phyloP scores from a whole-genome alignment of 768 basidiomycete genomes.

The Boletus patriciae region DNA sequence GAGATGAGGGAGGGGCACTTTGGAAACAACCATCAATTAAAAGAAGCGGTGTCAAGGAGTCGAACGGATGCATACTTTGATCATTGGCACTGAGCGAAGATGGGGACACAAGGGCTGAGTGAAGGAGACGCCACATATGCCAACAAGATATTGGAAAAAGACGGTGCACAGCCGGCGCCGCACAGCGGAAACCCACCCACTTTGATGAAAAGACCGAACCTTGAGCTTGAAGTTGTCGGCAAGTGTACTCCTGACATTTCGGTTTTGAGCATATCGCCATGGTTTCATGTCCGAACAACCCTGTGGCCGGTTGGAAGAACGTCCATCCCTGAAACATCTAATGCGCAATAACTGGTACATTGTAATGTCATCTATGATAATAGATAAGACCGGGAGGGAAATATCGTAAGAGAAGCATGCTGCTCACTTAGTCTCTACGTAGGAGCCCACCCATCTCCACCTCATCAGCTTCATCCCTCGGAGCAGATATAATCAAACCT shows the following conservation, averaged over 20 bases:
- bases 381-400: constrained; percentile 1
- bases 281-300: constrained; percentile 5
- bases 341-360: constrained; percentile 22
- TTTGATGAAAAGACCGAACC: constrained; percentile 5
- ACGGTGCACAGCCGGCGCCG: constrained; percentile 1
- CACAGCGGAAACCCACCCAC: constrained; percentile 3
- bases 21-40: constrained; percentile 15
- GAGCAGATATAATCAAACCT: constrained; percentile 58
- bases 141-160: constrained; percentile 1
- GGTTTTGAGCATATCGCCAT: not conserved
- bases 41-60: constrained; percentile 14
- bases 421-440: constrained; percentile 60
- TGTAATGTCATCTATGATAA: constrained; percentile 17
- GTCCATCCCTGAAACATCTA: constrained; percentile 14
- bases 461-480: constrained; percentile 48
- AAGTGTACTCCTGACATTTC: not conserved
- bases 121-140: constrained; percentile 20
- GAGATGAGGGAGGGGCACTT: constrained; percentile 23
- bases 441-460: constrained; percentile 54
- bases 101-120: not conserved
- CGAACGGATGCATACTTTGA: constrained; percentile 13
- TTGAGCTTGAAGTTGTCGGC: constrained; percentile 14
- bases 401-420: constrained; percentile 18
- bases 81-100: constrained; percentile 5
- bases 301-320: constrained; percentile 4